Evolutionary conservation across 345 rosid species (phyloP).

Genomic region (Dipteronia dyeriana): DNA sequence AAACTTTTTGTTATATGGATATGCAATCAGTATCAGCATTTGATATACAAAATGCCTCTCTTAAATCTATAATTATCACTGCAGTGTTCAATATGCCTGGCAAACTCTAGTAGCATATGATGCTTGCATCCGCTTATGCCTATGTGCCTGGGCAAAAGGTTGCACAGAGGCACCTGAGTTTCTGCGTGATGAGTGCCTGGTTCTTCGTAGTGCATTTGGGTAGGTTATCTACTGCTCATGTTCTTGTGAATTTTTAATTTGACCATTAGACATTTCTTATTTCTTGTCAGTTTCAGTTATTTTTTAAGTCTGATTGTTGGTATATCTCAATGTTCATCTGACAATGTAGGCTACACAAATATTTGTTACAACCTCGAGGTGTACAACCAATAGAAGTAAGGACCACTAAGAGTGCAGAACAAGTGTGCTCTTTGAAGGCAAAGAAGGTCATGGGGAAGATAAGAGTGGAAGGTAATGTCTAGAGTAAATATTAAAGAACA

Average conservation of each 20-base stretch:
- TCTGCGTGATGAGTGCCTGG: constrained; percentile 81
- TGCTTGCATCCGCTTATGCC: constrained; percentile 89
- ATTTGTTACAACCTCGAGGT: constrained; percentile 85
- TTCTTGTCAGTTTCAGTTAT: constrained; percentile 1
- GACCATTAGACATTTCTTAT: neutral
- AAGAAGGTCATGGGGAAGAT: constrained; percentile 76
- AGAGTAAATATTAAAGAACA: neutral
- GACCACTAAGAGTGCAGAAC: constrained; percentile 43
- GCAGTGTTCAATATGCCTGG: constrained; percentile 91
- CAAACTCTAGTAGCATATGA: constrained; percentile 91
- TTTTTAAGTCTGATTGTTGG: constrained; percentile 2
- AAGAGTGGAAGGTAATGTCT: constrained; percentile 80
- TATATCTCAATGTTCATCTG: constrained; percentile 3
- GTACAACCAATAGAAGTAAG: constrained; percentile 49
- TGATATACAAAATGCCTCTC: constrained; percentile 6
- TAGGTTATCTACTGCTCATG: constrained; percentile 34
- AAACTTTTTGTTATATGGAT: constrained; percentile 3
- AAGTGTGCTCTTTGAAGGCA: constrained; percentile 44
- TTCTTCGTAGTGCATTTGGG: constrained; percentile 96
- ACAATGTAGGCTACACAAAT: constrained; percentile 63
- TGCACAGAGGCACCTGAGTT: constrained; percentile 95
- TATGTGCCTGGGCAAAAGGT: constrained; percentile 81
- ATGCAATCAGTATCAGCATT: neutral
- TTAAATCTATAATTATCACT: constrained; percentile 7
- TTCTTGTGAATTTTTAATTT: constrained; percentile 13